phyloP scores from a whole-genome alignment of 2,329 filamentous ascomycete species.

The Cladosporium colombiae region DNA sequence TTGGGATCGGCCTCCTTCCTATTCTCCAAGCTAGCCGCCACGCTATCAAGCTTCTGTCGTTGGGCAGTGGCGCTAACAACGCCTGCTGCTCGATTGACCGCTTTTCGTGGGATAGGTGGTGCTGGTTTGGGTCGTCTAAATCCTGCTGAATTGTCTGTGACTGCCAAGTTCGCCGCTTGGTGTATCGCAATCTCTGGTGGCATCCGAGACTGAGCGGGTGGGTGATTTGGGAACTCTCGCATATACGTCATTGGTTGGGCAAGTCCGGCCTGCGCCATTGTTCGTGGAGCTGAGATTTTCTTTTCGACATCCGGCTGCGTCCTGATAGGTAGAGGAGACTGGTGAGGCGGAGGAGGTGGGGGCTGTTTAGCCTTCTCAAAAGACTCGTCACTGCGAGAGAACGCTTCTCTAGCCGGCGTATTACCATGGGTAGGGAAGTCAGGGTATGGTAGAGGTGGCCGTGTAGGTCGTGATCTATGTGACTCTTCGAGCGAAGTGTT shows the following conservation, averaged over 20 bases:
- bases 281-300: conserved; percentile 19
- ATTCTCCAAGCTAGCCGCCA: conserved; percentile 1
- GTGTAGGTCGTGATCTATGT: conserved; percentile 18
- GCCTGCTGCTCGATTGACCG: conserved; percentile 35
- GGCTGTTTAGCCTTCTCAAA: conserved; percentile 30
- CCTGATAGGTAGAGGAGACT: conserved; percentile 19
- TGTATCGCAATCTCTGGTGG: conserved; percentile 25
- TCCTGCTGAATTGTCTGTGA: conserved; percentile 15
- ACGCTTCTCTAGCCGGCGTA: conserved; percentile 29
- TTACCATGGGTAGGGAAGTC: conserved; percentile 31
- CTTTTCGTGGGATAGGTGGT: conserved; percentile 38
- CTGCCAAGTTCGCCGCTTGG: conserved; percentile 20
- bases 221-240: conserved; percentile 51
- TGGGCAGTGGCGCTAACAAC: conserved; percentile 37
- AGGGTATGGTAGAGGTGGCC: conserved; percentile 34
- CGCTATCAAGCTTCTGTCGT: conserved; percentile 36
- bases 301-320: background rate
- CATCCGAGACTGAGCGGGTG: conserved; percentile 35
- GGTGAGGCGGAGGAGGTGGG: conserved; percentile 31
- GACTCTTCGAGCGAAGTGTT: conserved; percentile 25
- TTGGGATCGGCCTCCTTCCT: conserved; percentile 27
- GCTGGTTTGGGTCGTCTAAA: conserved; percentile 26
- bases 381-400: conserved; percentile 32
- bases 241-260: conserved; percentile 43
- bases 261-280: conserved; percentile 26